Percentiles rank a stretch among this genome's conserved stretches.
Conservation (phyloP, 2,329 filamentous ascomycete genomes). For the Pyrenophora teres region DNA sequence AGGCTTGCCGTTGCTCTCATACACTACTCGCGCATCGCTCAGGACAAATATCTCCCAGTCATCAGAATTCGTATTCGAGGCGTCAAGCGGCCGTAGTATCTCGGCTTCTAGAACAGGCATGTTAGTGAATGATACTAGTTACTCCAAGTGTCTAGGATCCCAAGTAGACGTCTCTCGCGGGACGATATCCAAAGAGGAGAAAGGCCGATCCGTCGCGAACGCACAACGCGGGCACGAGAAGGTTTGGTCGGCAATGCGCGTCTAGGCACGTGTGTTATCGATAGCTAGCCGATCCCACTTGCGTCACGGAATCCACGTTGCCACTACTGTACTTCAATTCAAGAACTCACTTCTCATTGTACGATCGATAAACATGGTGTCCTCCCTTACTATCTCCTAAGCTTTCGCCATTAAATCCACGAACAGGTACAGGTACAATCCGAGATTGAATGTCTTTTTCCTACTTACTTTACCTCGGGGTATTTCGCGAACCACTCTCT, state of each 20-base stretch:
- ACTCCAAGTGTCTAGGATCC: background rate
- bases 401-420: too few species aligned
- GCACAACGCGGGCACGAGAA: constrained; percentile 10
- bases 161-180: background rate
- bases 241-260: constrained; percentile 9
- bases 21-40: constrained; percentile 64
- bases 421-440: too few species aligned
- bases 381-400: too few species aligned
- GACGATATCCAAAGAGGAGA: background rate
- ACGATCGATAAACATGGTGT: too few species aligned
- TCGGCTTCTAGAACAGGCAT: constrained; percentile 42
- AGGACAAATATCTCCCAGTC: constrained; percentile 68
- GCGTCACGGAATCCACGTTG: background rate
- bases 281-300: background rate
- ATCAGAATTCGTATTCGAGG: constrained; percentile 49
- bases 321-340: too few species aligned
- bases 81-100: constrained; percentile 50
- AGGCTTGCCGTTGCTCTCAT: constrained; percentile 55
- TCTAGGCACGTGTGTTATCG: constrained; percentile 14
- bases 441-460: too few species aligned
- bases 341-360: too few species aligned
- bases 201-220: background rate
- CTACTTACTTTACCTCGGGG: too few species aligned
- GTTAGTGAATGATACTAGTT: constrained; percentile 6
- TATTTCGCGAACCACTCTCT: too few species aligned